A percentile compares a stretch with the other conserved stretches of the same genome.
Conservation (phyloP, 495 filamentous ascomycete genomes). For the Schizothecium vesticola region DNA sequence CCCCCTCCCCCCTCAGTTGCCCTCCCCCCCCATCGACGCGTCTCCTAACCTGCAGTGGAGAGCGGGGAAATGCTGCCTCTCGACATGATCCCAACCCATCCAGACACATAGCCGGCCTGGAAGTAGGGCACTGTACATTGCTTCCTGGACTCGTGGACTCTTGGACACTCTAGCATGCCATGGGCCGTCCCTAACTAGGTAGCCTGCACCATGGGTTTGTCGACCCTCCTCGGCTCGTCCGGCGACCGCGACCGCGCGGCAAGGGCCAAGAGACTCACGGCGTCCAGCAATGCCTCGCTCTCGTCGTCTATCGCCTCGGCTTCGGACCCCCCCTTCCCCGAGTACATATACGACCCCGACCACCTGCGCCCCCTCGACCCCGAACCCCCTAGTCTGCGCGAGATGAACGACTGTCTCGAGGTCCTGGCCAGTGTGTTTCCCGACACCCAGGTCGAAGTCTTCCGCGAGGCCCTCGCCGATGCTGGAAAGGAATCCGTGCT, state of each 20-base stretch:
- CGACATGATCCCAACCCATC: background rate
- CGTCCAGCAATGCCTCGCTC: conserved; percentile 7
- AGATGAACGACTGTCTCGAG: conserved; percentile 70
- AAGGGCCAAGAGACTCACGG: conserved; percentile 14
- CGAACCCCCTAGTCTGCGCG: conserved; percentile 56
- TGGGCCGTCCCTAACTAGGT: background rate
- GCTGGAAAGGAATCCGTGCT: conserved; percentile 79
- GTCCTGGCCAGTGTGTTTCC: conserved; percentile 75
- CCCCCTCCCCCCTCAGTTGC: background rate
- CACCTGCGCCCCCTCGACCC: conserved; percentile 35
- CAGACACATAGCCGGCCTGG: background rate
- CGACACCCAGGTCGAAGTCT: conserved; percentile 82
- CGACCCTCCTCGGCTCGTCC: conserved; percentile 20
- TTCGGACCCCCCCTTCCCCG: conserved; percentile 14
- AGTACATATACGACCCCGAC: conserved; percentile 43
- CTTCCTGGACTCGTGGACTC: background rate
- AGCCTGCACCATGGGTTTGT: conserved; percentile 23
- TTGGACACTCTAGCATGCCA: conserved; percentile 5
- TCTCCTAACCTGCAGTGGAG: background rate
- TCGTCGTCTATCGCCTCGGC: background rate
- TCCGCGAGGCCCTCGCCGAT: conserved; percentile 77
- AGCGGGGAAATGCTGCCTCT: background rate
- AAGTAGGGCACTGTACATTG: no score
- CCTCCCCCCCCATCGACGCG: background rate
- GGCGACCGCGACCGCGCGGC: conserved; percentile 7